phyloP scores from a whole-genome alignment of 2,329 filamentous ascomycete genomes.

The Zymoseptoria tritici region DNA sequence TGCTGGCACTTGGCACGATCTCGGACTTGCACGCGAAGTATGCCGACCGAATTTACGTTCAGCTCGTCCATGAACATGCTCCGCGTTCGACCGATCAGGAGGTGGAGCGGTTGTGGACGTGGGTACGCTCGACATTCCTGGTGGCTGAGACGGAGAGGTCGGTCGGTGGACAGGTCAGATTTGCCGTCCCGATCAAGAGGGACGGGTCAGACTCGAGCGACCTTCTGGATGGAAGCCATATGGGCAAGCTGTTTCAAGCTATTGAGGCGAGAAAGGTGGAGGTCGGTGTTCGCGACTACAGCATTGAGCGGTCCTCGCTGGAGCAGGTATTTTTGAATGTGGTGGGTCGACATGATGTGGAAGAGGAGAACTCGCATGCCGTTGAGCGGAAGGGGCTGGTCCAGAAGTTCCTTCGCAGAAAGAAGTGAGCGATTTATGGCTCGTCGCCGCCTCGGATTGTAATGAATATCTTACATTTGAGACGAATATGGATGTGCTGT shows the following conservation, averaged over 20 bases:
- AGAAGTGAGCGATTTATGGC: not conserved
- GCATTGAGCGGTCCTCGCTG: slow-evolving; percentile 72
- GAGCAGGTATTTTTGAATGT: slow-evolving; percentile 84
- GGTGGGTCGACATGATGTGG: slow-evolving; percentile 45
- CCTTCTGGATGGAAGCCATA: slow-evolving; percentile 10
- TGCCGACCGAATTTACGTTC: slow-evolving; percentile 62
- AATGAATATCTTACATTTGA: no score
- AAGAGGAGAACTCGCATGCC: slow-evolving; percentile 11
- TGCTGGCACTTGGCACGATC: slow-evolving; percentile 73
- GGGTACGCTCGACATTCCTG: slow-evolving; percentile 55
- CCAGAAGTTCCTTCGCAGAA: not conserved
- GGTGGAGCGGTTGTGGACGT: slow-evolving; percentile 55
- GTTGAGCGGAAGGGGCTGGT: not conserved
- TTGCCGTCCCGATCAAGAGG: slow-evolving; percentile 50
- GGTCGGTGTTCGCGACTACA: slow-evolving; percentile 72
- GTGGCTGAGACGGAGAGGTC: slow-evolving; percentile 61
- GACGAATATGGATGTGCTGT: no score
- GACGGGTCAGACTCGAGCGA: not conserved
- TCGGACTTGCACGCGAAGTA: slow-evolving; percentile 62
- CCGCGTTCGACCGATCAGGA: slow-evolving; percentile 62
- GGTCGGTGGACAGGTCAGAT: slow-evolving; percentile 74
- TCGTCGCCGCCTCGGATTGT: not conserved
- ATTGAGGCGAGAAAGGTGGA: slow-evolving; percentile 61
- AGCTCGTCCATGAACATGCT: slow-evolving; percentile 64
- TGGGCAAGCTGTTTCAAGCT: slow-evolving; percentile 50